Base-by-base conservation (phyloP, 129 eudicot genomes). In the Tagetes patula region DNA sequence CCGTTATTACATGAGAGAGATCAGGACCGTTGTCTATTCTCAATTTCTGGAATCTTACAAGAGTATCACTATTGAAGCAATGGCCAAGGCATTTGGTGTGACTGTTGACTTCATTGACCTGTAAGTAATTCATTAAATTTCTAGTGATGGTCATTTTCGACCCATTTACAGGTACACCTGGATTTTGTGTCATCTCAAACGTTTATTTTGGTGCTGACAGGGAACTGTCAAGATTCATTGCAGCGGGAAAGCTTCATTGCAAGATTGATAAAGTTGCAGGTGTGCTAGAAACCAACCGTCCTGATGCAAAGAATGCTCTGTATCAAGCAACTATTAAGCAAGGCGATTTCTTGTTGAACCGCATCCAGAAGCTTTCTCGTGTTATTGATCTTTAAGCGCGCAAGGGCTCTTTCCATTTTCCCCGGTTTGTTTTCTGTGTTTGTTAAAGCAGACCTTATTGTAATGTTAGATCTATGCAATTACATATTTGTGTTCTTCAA, bases 231-330 rank as follows among this genome's bases (percentile, higher is more conserved):
- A 92, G 93, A 32, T 94, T 94, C 61, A 90, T 94, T 69, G 96
- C 98, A 39, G 98, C 97, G 1, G 98, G 98, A 65, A 94, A 90
- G 88, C 93, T 94, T 38, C 98, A 94, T 63, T 94, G 97, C 87
- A 94, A 94, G 84, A 94, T 94, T 38, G 98, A 94, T 79, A 94
- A 94, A 73, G 98, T 94, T 49, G 96, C 98, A 6, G 96, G 98
- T 11, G 98, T 90, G 0, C 70, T 94, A 67, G 98, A 94, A 82
- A 94, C 98, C 5, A 94, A 94, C 53, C 91, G 97, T 2, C 98
- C 98, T 0, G 97, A 94, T 84, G 91, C 98, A 31, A 94, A 90
- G 89, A 94, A 94, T 67, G 98, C 98, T 14, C 91, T 94, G 39
- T 94, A 94, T 85, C 98, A 94, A 76, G 87, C 98, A 46, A 94